Conservation (phyloP, 2,329 filamentous ascomycete genomes). For the Colletotrichum cuscutae region DNA sequence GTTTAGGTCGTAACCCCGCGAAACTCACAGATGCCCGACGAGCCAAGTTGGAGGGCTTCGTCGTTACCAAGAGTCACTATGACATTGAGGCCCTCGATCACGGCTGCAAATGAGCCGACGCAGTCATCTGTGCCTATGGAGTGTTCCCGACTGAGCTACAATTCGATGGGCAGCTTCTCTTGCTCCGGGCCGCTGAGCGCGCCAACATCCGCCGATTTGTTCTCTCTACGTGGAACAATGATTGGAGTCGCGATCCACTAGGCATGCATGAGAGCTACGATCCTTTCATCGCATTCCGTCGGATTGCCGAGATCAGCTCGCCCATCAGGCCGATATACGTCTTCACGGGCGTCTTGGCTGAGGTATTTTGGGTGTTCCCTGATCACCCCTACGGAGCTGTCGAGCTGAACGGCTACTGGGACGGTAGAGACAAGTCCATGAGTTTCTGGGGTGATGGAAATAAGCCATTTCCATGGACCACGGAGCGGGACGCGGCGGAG, state of each 20-base stretch:
- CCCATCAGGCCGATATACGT: conserved; percentile 42
- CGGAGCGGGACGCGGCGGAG: background rate
- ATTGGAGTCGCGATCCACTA: conserved; percentile 42
- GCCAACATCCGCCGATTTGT: conserved; percentile 44
- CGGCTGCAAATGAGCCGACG: background rate
- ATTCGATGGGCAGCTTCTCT: conserved; percentile 46
- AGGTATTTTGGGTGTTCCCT: conserved; percentile 38
- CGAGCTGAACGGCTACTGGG: background rate
- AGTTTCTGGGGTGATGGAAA: background rate
- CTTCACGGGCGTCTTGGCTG: conserved; percentile 42
- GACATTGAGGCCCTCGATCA: background rate
- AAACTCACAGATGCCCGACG: background rate
- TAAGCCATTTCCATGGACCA: background rate
- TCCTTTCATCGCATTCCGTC: conserved; percentile 42
- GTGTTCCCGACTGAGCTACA: conserved; percentile 33
- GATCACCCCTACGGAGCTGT: background rate
- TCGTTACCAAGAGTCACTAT: background rate
- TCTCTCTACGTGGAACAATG: conserved; percentile 43
- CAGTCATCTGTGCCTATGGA: conserved; percentile 37
- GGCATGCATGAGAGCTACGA: conserved; percentile 46
- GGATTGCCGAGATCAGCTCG: conserved; percentile 40
- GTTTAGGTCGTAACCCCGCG: background rate
- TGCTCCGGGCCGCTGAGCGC: conserved; percentile 47
- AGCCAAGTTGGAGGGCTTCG: background rate
- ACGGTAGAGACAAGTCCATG: background rate